A percentile compares a stretch with the other conserved stretches of the same genome.
Conservation (phyloP, 139 green algal species). For the Pleodorina starrii region DNA sequence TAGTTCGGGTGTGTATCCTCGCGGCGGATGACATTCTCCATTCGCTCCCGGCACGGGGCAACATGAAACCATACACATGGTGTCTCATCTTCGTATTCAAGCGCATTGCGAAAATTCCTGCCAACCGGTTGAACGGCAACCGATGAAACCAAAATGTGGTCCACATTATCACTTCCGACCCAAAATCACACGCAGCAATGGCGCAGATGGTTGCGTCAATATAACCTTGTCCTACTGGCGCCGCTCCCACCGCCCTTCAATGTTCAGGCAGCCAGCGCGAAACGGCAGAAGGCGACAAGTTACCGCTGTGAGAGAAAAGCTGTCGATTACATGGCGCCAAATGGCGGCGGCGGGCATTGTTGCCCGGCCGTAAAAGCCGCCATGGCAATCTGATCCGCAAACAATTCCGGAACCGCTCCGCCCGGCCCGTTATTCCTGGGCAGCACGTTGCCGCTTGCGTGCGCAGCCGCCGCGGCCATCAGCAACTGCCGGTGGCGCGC, state of each 20-base stretch:
- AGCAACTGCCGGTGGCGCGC: slow-evolving; percentile 1
- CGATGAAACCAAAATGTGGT: slow-evolving; percentile 28
- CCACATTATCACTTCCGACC: slow-evolving; percentile 5
- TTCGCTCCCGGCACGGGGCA: background rate
- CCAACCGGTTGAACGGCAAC: background rate
- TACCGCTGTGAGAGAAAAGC: background rate
- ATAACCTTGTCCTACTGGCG: background rate
- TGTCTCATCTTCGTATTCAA: slow-evolving; percentile 16
- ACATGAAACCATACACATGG: background rate
- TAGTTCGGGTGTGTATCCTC: background rate
- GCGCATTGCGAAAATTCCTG: slow-evolving; percentile 25
- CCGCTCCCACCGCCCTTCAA: background rate
- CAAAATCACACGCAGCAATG: slow-evolving; percentile 18
- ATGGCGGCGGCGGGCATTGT: background rate
- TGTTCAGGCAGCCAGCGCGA: background rate
- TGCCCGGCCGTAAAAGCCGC: slow-evolving; percentile 3
- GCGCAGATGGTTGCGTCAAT: slow-evolving; percentile 2
- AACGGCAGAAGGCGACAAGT: background rate
- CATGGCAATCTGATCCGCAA: slow-evolving; percentile 1
- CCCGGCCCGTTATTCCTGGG: background rate
- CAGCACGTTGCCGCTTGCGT: background rate
- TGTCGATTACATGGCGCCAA: slow-evolving; percentile 9
- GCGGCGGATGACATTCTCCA: background rate
- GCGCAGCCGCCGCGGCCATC: slow-evolving; percentile 7
- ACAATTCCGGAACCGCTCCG: background rate